Evolutionary conservation across 2,329 filamentous ascomycete species (phyloP).

Genomic region (Diplodia corticola): DNA sequence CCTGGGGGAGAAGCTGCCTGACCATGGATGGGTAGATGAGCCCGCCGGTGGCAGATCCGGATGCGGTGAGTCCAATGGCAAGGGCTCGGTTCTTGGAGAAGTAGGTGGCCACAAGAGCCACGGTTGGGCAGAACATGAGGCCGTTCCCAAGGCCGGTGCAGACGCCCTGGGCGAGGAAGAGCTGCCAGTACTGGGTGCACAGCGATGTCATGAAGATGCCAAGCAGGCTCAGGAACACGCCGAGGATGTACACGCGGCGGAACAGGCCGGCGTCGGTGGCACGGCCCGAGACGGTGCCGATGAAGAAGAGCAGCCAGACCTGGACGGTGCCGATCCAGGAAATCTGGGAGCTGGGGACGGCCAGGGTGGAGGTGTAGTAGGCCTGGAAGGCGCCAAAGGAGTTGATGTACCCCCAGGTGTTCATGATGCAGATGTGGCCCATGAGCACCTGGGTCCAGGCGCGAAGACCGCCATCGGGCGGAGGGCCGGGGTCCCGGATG

Average conservation of each 20-base stretch:
- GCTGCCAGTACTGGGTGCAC: constrained; percentile 52
- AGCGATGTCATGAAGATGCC: constrained; percentile 55
- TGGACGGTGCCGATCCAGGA: constrained; percentile 56
- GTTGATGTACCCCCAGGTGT: constrained; percentile 41
- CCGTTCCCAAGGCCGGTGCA: constrained; percentile 38
- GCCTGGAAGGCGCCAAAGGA: constrained; percentile 42
- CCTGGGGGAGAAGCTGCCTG: constrained; percentile 55
- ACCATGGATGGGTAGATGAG: constrained; percentile 62
- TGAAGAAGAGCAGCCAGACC: constrained; percentile 52
- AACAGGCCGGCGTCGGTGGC: constrained; percentile 56
- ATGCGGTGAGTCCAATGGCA: constrained; percentile 60
- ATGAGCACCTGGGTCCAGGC: constrained; percentile 41
- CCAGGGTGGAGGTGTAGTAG: constrained; percentile 36
- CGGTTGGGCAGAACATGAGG: constrained; percentile 37
- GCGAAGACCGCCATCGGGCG: constrained; percentile 39
- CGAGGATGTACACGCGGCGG: constrained; percentile 45
- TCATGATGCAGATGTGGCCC: constrained; percentile 40
- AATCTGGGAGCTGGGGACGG: constrained; percentile 44
- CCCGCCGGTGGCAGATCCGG: constrained; percentile 63
- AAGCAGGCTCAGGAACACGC: constrained; percentile 47
- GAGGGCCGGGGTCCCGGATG: constrained; percentile 38
- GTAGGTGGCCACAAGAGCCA: constrained; percentile 50
- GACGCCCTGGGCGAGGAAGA: constrained; percentile 40
- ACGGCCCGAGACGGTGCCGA: constrained; percentile 54
- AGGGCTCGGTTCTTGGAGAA: constrained; percentile 61